These are phyloP conservation scores for Clonostachys byssicola DNA, from an alignment of 2,329 filamentous ascomycete genomes.

Conservation along the genomic window DNA sequence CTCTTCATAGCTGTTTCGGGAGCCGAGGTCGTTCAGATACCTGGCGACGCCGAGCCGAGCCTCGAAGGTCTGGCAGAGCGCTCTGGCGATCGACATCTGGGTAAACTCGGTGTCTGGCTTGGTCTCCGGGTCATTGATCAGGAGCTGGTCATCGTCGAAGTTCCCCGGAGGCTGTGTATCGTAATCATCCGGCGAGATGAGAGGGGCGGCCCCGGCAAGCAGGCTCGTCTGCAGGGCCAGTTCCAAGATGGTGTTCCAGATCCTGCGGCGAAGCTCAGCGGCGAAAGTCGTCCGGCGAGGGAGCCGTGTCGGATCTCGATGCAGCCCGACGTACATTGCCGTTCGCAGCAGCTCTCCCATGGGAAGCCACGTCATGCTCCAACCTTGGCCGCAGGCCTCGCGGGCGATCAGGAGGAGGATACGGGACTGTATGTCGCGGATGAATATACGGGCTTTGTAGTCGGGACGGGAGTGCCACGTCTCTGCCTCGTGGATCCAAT, in stretches of 20 bases:
- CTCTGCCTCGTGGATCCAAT: conserved; percentile 54
- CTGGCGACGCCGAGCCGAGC: conserved; percentile 34
- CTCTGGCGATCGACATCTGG: conserved; percentile 30
- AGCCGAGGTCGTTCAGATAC: conserved; percentile 35
- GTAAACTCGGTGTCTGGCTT: conserved; percentile 30
- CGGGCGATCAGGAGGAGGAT: conserved; percentile 37
- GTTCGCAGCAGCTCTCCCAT: conserved; percentile 36
- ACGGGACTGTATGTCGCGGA: conserved; percentile 45
- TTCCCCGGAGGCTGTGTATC: conserved; percentile 44
- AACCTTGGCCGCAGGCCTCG: conserved; percentile 28
- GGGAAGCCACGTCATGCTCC: conserved; percentile 42
- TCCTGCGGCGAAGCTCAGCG: conserved; percentile 41
- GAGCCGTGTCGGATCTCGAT: conserved; percentile 38
- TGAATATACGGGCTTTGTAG: conserved; percentile 44
- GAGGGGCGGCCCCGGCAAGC: conserved; percentile 36
- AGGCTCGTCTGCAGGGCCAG: conserved; percentile 38
- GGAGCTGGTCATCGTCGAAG: conserved; percentile 41
- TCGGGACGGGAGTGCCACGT: conserved; percentile 48
- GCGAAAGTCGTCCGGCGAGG: conserved; percentile 25
- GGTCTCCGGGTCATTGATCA: conserved; percentile 15
- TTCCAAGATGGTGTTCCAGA: conserved; percentile 51
- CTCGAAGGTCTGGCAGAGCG: conserved; percentile 34
- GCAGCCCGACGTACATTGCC: conserved; percentile 45
- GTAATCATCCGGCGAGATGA: conserved; percentile 38
- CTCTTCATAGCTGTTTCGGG: conserved; percentile 32